phyloP scores from a whole-genome alignment of 2,329 filamentous ascomycete species.

The Emericellopsis atlantica region DNA sequence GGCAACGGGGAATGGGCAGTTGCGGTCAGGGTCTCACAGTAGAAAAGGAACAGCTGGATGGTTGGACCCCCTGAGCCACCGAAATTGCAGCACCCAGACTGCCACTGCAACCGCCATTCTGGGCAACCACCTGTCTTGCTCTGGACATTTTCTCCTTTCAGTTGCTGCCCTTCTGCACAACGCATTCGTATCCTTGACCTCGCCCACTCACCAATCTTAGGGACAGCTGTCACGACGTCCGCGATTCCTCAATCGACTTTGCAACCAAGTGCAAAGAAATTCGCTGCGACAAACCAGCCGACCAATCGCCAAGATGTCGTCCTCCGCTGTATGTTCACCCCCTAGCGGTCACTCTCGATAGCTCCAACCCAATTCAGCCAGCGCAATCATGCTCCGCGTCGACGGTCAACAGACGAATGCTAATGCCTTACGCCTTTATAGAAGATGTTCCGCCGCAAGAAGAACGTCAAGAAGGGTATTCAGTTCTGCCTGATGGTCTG shows the following conservation, averaged over 20 bases:
- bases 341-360: slow-evolving; percentile 1
- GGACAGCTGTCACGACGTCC: no score
- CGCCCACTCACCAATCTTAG: no score
- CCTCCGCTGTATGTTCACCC: slow-evolving; percentile 16
- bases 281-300: neutral
- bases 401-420: no score
- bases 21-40: neutral
- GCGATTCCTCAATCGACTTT: no score
- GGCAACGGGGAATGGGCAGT: neutral
- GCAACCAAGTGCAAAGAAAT: neutral
- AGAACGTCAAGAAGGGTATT: slow-evolving; percentile 99
- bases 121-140: slow-evolving; percentile 4
- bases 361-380: neutral
- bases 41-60: no score
- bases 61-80: slow-evolving; percentile 6
- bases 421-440: slow-evolving; percentile 18
- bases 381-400: no score
- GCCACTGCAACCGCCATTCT: neutral
- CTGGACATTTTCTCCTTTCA: slow-evolving; percentile 5
- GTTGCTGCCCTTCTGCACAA: slow-evolving; percentile 3
- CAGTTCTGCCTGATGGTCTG: slow-evolving; percentile 99
- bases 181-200: neutral
- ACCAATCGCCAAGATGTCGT: slow-evolving; percentile 16
- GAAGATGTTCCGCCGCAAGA: slow-evolving; percentile 99
- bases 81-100: slow-evolving; percentile 15